A percentile compares a stretch with the other conserved stretches of the same genome.
These are phyloP conservation scores for Coniella vitis DNA, from an alignment of 2,329 filamentous ascomycete species.

Conservation along the genomic window DNA sequence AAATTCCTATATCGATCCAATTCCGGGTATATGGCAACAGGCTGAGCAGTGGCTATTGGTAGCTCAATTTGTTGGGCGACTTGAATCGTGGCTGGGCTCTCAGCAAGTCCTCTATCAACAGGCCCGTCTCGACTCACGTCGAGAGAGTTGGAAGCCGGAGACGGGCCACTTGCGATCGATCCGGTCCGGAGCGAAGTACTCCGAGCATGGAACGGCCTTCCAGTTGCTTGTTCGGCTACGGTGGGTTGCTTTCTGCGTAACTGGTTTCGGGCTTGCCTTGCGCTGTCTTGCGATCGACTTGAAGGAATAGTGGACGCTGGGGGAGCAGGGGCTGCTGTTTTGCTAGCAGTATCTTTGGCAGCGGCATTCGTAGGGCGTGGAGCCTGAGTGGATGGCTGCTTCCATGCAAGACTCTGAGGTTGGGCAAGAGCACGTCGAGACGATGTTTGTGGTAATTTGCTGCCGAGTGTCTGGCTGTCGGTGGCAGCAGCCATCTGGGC, in stretches of 20 bases:
- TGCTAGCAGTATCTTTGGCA: slow-evolving; percentile 27
- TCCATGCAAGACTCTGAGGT: slow-evolving; percentile 19
- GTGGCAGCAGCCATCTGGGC: slow-evolving; percentile 4
- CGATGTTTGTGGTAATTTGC: slow-evolving; percentile 31
- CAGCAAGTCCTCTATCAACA: slow-evolving; percentile 35
- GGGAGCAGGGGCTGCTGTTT: slow-evolving; percentile 23
- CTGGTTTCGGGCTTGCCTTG: slow-evolving; percentile 33
- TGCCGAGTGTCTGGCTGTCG: slow-evolving; percentile 19
- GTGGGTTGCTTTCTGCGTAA: slow-evolving; percentile 45
- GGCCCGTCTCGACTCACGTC: slow-evolving; percentile 30
- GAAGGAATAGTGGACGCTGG: slow-evolving; percentile 27
- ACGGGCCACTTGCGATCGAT: slow-evolving; percentile 36
- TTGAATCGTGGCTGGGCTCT: slow-evolving; percentile 38
- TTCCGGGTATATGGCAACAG: slow-evolving; percentile 50
- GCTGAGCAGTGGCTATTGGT: slow-evolving; percentile 30
- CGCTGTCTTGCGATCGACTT: slow-evolving; percentile 26
- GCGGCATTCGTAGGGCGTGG: slow-evolving; percentile 36
- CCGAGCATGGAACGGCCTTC: slow-evolving; percentile 27
- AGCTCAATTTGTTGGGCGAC: slow-evolving; percentile 35
- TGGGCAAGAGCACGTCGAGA: slow-evolving; percentile 22
- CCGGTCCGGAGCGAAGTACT: slow-evolving; percentile 31
- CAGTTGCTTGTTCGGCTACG: slow-evolving; percentile 32
- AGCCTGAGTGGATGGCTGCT: slow-evolving; percentile 34
- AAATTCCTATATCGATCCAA: slow-evolving; percentile 53
- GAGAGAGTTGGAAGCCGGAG: slow-evolving; percentile 25